These are phyloP conservation scores for Ophiosphaerella narmari DNA, from an alignment of 2,329 filamentous ascomycete genomes.

Conservation along the genomic window DNA sequence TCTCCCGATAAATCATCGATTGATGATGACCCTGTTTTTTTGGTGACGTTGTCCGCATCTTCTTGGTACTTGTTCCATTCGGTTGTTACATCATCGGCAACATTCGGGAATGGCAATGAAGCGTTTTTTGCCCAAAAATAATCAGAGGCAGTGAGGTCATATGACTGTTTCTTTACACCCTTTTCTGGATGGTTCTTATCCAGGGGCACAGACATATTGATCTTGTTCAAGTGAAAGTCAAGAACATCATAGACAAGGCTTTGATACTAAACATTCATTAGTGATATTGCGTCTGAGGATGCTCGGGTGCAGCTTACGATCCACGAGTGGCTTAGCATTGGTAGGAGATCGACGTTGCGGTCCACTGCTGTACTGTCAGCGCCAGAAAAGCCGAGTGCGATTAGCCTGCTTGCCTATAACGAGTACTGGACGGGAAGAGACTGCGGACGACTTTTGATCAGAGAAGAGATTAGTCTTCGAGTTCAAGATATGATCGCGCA, in stretches of 20 bases:
- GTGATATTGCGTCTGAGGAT: background rate
- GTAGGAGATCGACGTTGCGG: constrained; percentile 91
- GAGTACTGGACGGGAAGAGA: constrained; percentile 78
- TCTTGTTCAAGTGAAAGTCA: constrained; percentile 85
- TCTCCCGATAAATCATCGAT: constrained; percentile 93
- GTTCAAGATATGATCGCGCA: constrained; percentile 94
- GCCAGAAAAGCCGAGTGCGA: constrained; percentile 60
- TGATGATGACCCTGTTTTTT: constrained; percentile 89
- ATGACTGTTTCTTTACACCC: constrained; percentile 81
- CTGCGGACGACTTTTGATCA: constrained; percentile 62
- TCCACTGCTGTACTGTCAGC: constrained; percentile 68
- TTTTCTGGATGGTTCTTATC: constrained; percentile 78
- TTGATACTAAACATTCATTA: constrained; percentile 61
- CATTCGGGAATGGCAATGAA: constrained; percentile 87
- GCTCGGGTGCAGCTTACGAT: constrained; percentile 47
- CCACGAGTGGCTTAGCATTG: constrained; percentile 98
- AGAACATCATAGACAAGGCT: constrained; percentile 81
- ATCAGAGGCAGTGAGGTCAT: constrained; percentile 86
- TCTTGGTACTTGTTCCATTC: constrained; percentile 95
- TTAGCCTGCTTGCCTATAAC: constrained; percentile 77
- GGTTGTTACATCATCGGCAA: constrained; percentile 92
- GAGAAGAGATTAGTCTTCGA: constrained; percentile 98
- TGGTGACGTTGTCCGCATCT: constrained; percentile 90
- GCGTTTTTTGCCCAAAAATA: constrained; percentile 98
- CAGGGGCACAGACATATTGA: constrained; percentile 82